Base-by-base conservation (phyloP, 441 rosid genomes). In the Raphanus hybrid region DNA sequence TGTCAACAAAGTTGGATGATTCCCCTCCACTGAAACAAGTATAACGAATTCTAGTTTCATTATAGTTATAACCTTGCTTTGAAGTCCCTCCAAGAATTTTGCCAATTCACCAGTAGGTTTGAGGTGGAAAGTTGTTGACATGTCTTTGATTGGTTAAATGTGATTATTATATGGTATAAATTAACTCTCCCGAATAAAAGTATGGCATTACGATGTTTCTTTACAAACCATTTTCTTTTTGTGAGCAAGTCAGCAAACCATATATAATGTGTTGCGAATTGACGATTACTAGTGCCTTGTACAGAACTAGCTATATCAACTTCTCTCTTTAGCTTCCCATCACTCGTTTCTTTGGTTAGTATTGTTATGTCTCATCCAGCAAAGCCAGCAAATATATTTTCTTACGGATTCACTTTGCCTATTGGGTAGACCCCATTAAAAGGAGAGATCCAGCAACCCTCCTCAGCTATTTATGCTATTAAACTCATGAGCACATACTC, bases 81-180 rank as follows among this genome's bases (percentile, higher is more conserved):
- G 62, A 69, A 76, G 69, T 10, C 45, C 57, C n/a, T 62, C 26
- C 45, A 76, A 52, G 43, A 69, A 41, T 69, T 69, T 69, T 54
- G 63, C 68, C 62, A 67, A 60, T 34, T 48, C 57, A 69, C 64
- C 74, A 37, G 75, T 69, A 76, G 70, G 58, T 76, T 75, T 62
- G 43, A 62, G 75, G 65, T 76, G 48, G 37, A 52, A 76, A 63
- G 70, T 69, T 62, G 79, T 76, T 76, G 69, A 62, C 12, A 32
- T 75, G 5, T 37, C 12, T 16, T 39, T 9, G 27, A 15, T 41
- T 41, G 27, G 68, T 64, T 4, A 37, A 3, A 15, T 64, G 48
- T 15, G 48, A 15, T 15, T n/a, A 8, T 7, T 34, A 15, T 5
- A 34, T 14, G 14, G 8, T 11, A 16, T 4, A 6, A 18, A 0